Evolutionary conservation across 768 basidiomycete species (phyloP), one percentile per base, ranked within the genome.

Genomic region (Macrocybe gigantea): DNA sequence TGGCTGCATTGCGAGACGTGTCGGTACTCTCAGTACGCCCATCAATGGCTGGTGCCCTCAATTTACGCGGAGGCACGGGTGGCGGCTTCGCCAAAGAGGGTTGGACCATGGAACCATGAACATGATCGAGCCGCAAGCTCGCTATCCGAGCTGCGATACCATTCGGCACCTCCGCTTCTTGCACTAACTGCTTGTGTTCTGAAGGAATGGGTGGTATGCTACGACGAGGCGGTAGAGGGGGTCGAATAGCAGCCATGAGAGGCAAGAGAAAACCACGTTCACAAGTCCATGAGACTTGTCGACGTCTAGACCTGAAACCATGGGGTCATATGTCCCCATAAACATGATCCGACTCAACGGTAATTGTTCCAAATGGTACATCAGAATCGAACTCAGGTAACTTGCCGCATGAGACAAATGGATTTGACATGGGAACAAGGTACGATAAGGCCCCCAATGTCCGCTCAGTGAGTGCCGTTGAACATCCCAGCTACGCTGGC

Each of bases 101-200:
- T 13, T 53, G 22, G 4, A 22, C 22, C 22, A 22, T 46, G 12
- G 22, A 30, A 1, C 50, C 56, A 29, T 49, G 57, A 14, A 61
- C 51, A 15, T 60, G 61, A 44, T 57, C 53, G 5, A 63, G 49
- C 22, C 61, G 60, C 33, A 70, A 52, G 33, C 50, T 61, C 4
- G 65, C 64, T 37, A 70, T 67, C 29, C 65, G 56, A 37, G 63
- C 62, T 37, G 62, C 60, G 47, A 70, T 63, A 8, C 61, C 56
- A 33, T 3, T 39, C 12, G 51, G 32, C 33, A 44, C 49, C 12
- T 34, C 44, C 10, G 53, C 45, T 22, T 22, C 22, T 22, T 22
- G 22, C 22, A 22, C 22, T 22, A 22, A 4, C 22, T 22, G 22
- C 22, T 4, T 22, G 22, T 40, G 52, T 14, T 31, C 48, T 11